Evolutionary conservation across 1,284 basidiomycete genomes (phyloP).

Genomic region (Cutaneotrichosporon dermatis): DNA sequence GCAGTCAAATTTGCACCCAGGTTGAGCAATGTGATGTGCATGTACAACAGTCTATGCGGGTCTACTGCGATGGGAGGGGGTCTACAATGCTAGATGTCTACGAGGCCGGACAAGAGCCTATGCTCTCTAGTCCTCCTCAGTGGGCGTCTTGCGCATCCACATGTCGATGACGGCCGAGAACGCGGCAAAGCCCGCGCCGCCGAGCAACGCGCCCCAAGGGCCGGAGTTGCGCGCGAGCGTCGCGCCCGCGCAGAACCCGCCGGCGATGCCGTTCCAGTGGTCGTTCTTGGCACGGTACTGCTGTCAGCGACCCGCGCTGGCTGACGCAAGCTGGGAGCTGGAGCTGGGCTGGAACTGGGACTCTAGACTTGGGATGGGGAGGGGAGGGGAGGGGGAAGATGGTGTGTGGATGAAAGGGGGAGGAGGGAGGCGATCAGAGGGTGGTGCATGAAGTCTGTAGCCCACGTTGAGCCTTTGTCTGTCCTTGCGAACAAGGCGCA

Average conservation of each 20-base stretch:
- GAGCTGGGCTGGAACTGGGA: too few species aligned
- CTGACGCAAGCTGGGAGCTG: too few species aligned
- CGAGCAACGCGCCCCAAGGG: conserved; percentile 72
- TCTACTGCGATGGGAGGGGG: neutral
- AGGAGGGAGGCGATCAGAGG: conserved; percentile 6
- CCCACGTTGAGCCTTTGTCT: conserved; percentile 2
- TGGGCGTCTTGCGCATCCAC: conserved; percentile 74
- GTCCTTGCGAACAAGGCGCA: neutral
- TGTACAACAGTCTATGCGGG: conserved; percentile 12
- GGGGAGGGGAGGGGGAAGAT: too few species aligned
- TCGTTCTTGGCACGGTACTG: conserved; percentile 96
- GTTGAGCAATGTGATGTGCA: conserved; percentile 17
- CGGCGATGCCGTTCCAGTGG: conserved; percentile 66
- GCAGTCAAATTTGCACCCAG: too few species aligned
- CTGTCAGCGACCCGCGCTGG: neutral
- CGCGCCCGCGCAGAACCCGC: conserved; percentile 59
- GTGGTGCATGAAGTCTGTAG: conserved; percentile 12
- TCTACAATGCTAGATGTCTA: neutral
- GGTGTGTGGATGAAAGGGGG: too few species aligned
- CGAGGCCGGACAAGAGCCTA: neutral
- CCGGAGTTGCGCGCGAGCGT: conserved; percentile 79
- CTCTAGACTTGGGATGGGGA: neutral
- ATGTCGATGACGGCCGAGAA: conserved; percentile 85
- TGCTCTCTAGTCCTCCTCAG: conserved; percentile 63
- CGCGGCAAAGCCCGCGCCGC: conserved; percentile 81